These are phyloP conservation scores for Vitis labrusca DNA, from an alignment of 164 flowering plant species.

Conservation along the genomic window DNA sequence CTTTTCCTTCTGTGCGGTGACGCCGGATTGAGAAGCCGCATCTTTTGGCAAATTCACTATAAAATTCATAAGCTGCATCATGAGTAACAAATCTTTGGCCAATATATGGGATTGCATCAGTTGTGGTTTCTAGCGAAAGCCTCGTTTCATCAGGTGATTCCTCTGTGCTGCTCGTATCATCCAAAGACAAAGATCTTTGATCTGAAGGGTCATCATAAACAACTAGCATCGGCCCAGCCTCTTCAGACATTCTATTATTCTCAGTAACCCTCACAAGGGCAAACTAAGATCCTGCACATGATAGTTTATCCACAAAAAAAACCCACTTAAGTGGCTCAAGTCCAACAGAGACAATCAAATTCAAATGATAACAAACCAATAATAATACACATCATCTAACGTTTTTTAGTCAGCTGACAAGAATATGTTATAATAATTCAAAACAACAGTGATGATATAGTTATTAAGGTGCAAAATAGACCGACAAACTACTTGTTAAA, in stretches of 20 bases:
- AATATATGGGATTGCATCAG: slow-evolving; percentile 69
- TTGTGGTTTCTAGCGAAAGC: slow-evolving; percentile 63
- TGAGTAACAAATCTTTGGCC: slow-evolving; percentile 85
- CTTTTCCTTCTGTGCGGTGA: slow-evolving; percentile 93
- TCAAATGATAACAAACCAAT: neutral
- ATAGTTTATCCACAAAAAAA: neutral
- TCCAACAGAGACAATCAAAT: neutral
- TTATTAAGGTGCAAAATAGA: too few species aligned
- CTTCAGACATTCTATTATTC: slow-evolving; percentile 57
- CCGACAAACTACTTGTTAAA: too few species aligned
- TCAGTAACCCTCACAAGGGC: slow-evolving; percentile 5
- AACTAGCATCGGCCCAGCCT: slow-evolving; percentile 51
- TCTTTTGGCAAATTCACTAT: slow-evolving; percentile 78
- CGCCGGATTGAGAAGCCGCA: slow-evolving; percentile 94
- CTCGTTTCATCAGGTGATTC: slow-evolving; percentile 78
- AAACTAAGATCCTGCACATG: slow-evolving; percentile 7
- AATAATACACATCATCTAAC: neutral
- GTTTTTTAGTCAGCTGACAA: too few species aligned
- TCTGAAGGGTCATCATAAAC: slow-evolving; percentile 78
- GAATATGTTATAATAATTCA: too few species aligned
- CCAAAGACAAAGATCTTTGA: slow-evolving; percentile 79
- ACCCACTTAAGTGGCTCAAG: neutral
- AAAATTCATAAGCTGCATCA: slow-evolving; percentile 92
- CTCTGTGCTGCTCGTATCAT: slow-evolving; percentile 81
- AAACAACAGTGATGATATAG: too few species aligned